Base-by-base conservation (phyloP, 2,329 filamentous ascomycete species). In the Botryotinia convoluta region DNA sequence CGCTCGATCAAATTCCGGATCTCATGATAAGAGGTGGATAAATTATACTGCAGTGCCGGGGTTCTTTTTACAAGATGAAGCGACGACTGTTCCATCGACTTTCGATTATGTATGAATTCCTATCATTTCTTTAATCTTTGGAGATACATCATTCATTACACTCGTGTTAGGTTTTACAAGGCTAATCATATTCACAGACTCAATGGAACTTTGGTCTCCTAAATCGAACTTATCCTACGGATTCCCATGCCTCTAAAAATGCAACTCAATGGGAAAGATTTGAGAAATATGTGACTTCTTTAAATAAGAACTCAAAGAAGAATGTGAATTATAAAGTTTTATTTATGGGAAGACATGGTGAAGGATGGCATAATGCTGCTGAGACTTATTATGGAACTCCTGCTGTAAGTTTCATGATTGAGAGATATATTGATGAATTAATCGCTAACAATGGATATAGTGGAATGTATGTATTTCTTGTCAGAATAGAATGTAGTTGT, bases 231-330 rank as follows among this genome's bases (percentile, higher is more conserved):
- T 92, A 92, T 79, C 84, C 87, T 9, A 87, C 86, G 1, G 89
- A 92, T 77, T 79, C 79, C 61, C 74, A 76, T 12, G 81, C 83
- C 70, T 81, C 84, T 64, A 78, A 81, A 64, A 75, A 81, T 74
- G 84, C 85, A 75, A 89, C 87, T 0, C 88, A 89, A 80, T 93
- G 91, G 91, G 83, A 90, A 80, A 86, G 88, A n/a, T 91, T 93
- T 73, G 83, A 84, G 60, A 81, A 86, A 74, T 89, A 90, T 77
- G 85, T 93, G 42, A 78, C 84, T 32, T 82, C 84, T 37, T 80
- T 93, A 54, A 91, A 91, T 82, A 77, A 85, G 7, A 75, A 76
- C 4, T 79, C 80, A 20, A 82, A 81, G n/a, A 80, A 81, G 16
- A 85, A 83, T 67, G 85, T 86, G 22, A 82, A 85, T 44, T 93